Percentiles rank a stretch among this genome's conserved stretches.
phyloP scores from a whole-genome alignment of 257 asterid genomes.

The Scutellaria baicalensis region DNA sequence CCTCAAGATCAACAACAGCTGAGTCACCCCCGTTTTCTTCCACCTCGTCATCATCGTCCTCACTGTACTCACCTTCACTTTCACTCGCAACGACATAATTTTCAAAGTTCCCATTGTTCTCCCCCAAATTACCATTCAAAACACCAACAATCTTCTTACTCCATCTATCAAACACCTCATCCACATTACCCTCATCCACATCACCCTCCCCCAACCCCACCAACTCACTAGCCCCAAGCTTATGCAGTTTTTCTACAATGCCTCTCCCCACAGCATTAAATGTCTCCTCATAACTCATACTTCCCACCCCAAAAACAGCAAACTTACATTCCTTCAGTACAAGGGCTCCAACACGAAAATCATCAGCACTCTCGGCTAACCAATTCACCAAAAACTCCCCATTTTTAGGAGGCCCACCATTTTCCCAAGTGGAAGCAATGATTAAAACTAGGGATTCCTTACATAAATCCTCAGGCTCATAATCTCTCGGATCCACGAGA shows the following conservation, averaged over 20 bases:
- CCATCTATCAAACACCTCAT: slow-evolving; percentile 79
- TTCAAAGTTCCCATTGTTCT: slow-evolving; percentile 14
- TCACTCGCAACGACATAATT: slow-evolving; percentile 30
- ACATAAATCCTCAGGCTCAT: slow-evolving; percentile 85
- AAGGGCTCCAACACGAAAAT: slow-evolving; percentile 85
- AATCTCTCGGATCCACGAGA: slow-evolving; percentile 66
- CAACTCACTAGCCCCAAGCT: slow-evolving; percentile 73
- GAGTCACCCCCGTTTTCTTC: slow-evolving; percentile 33
- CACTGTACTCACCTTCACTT: slow-evolving; percentile 45
- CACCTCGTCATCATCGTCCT: slow-evolving; percentile 42
- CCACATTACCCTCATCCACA: slow-evolving; percentile 60
- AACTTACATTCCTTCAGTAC: slow-evolving; percentile 53
- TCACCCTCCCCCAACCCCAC: slow-evolving; percentile 68
- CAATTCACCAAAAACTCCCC: slow-evolving; percentile 81
- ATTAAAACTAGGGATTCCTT: slow-evolving; percentile 54
- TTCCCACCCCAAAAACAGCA: slow-evolving; percentile 91
- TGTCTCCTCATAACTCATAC: slow-evolving; percentile 59
- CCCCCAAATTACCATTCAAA: slow-evolving; percentile 42
- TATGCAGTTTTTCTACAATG: slow-evolving; percentile 41
- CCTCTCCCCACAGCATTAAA: slow-evolving; percentile 67
- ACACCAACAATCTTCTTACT: slow-evolving; percentile 44
- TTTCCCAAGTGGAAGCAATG: slow-evolving; percentile 91
- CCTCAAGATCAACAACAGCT: slow-evolving; percentile 87
- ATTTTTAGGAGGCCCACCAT: slow-evolving; percentile 63
- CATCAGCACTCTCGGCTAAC: slow-evolving; percentile 85